Percentiles rank a stretch among this genome's conserved stretches.
Conservation (phyloP, 116 monocot genomes). For the Posidonia oceanica region DNA sequence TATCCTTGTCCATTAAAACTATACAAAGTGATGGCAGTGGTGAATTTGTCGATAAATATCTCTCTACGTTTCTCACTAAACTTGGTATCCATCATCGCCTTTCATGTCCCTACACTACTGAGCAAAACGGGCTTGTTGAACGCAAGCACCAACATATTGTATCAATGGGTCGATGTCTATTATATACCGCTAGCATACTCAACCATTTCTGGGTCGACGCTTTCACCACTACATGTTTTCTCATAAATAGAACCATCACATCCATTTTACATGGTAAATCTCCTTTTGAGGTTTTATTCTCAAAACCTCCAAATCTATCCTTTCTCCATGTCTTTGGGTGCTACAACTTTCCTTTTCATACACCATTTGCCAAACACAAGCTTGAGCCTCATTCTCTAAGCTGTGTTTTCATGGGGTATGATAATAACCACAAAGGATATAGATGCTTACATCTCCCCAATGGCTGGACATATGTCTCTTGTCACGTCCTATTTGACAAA, state of each 20-base stretch:
- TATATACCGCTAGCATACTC: not conserved
- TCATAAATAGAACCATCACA: not conserved
- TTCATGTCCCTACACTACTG: not conserved
- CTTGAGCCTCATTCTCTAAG: not conserved
- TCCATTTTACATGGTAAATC: not conserved
- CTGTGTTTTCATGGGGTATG: not conserved
- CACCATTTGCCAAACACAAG: not conserved
- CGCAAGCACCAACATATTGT: not conserved
- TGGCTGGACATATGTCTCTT: not conserved
- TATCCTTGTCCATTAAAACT: not conserved
- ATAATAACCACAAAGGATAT: not conserved
- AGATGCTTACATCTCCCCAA: not conserved
- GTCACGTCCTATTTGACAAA: too few relatives aligned
- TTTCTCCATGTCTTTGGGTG: not conserved
- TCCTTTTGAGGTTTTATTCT: too few relatives aligned
- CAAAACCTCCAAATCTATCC: not conserved
- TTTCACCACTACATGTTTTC: not conserved
- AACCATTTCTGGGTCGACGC: not conserved
- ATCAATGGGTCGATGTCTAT: not conserved
- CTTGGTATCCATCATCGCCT: not conserved
- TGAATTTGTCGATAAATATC: not conserved
- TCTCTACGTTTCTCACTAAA: not conserved
- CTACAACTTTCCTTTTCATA: not conserved
- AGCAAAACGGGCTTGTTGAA: not conserved
- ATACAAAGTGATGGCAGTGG: not conserved